A percentile compares a stretch with the other conserved stretches of the same genome.
phyloP scores from a whole-genome alignment of 106 monocot species.

The Acorus calamus region DNA sequence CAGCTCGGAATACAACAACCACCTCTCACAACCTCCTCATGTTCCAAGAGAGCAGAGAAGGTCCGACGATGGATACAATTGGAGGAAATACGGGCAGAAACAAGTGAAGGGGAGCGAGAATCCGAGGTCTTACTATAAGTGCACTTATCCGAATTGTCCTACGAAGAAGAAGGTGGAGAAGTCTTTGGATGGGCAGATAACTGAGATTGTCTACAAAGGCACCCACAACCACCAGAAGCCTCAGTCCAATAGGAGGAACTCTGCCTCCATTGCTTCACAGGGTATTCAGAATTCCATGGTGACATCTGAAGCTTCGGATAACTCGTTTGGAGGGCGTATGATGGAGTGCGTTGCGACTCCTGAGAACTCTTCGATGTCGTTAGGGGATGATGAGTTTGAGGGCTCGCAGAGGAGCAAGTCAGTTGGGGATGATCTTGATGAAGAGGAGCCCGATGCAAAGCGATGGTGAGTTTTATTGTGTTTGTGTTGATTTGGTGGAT shows the following conservation, averaged over 20 bases:
- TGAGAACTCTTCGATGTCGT: slow-evolving; percentile 53
- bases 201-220: slow-evolving; percentile 49
- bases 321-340: slow-evolving; percentile 4
- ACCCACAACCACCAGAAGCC: slow-evolving; percentile 47
- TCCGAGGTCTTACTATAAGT: slow-evolving; percentile 50
- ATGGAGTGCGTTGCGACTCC: slow-evolving; percentile 30
- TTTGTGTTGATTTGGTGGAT: background rate
- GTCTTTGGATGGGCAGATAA: slow-evolving; percentile 38
- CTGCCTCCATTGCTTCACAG: slow-evolving; percentile 18
- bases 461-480: slow-evolving; percentile 26
- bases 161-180: slow-evolving; percentile 48
- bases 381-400: slow-evolving; percentile 42
- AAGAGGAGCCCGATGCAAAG: slow-evolving; percentile 43
- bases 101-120: slow-evolving; percentile 55
- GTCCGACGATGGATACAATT: slow-evolving; percentile 47
- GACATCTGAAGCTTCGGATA: slow-evolving; percentile 13
- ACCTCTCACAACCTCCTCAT: background rate
- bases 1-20: too few species aligned
- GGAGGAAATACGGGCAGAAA: slow-evolving; percentile 59
- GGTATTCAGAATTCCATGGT: slow-evolving; percentile 15
- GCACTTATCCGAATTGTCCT: slow-evolving; percentile 34
- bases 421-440: slow-evolving; percentile 20
- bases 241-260: slow-evolving; percentile 30
- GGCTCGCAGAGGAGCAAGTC: slow-evolving; percentile 12
- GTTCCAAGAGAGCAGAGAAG: slow-evolving; percentile 11